Evolutionary conservation across 192 early-diverging fungal genomes (phyloP).

Genomic region (Podila clonocystis): DNA sequence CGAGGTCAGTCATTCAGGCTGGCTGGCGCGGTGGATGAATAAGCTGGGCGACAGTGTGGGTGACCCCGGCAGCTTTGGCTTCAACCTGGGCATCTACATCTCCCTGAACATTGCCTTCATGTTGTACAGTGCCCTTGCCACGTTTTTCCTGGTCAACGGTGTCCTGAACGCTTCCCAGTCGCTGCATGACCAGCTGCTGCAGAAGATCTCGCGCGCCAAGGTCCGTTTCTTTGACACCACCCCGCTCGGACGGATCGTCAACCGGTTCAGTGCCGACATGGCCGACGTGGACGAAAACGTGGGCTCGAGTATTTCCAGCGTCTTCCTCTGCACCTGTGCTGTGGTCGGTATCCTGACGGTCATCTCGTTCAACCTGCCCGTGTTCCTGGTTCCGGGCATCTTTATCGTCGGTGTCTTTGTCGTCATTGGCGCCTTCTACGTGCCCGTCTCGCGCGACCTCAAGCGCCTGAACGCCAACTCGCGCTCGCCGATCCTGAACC

Average conservation of each 20-base stretch:
- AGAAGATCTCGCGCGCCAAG: slow-evolving; percentile 70
- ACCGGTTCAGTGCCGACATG: slow-evolving; percentile 90
- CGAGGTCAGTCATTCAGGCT: slow-evolving; percentile 64
- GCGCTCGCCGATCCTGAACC: slow-evolving; percentile 81
- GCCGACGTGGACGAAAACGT: slow-evolving; percentile 75
- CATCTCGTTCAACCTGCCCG: slow-evolving; percentile 72
- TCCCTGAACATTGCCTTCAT: slow-evolving; percentile 59
- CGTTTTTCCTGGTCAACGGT: slow-evolving; percentile 46
- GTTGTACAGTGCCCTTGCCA: slow-evolving; percentile 35
- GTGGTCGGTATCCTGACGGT: slow-evolving; percentile 67
- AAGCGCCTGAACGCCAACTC: slow-evolving; percentile 86
- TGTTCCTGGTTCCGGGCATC: slow-evolving; percentile 72
- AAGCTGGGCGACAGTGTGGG: slow-evolving; percentile 3
- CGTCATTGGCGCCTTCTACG: slow-evolving; percentile 73
- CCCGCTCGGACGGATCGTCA: slow-evolving; percentile 82
- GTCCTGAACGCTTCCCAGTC: slow-evolving; percentile 64
- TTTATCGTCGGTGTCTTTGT: slow-evolving; percentile 66
- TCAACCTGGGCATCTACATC: slow-evolving; percentile 71
- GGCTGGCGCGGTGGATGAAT: slow-evolving; percentile 64
- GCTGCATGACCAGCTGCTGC: slow-evolving; percentile 66
- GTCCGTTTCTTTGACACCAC: slow-evolving; percentile 94
- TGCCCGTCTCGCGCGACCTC: slow-evolving; percentile 84
- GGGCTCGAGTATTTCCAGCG: slow-evolving; percentile 55
- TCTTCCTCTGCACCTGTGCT: slow-evolving; percentile 57
- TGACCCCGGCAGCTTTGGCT: slow-evolving; percentile 53